A percentile compares a stretch with the other conserved stretches of the same genome.
These are phyloP conservation scores for Peniophora sp. DNA, from an alignment of 1,284 basidiomycete genomes.

Conservation along the genomic window DNA sequence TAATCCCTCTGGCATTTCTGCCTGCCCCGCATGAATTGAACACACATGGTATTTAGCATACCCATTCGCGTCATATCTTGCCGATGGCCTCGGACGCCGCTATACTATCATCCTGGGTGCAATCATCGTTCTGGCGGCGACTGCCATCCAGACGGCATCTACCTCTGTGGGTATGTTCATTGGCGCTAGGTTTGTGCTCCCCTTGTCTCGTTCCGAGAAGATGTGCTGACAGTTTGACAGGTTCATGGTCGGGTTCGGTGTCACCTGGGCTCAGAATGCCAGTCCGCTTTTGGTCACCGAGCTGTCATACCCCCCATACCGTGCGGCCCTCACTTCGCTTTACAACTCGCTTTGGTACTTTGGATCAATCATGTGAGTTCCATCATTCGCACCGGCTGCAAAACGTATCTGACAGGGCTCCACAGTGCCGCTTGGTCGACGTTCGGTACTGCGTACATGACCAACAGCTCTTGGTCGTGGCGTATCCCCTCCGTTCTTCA, in stretches of 20 bases:
- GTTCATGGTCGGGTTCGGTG: slow-evolving; percentile 75
- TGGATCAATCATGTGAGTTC: slow-evolving; percentile 58
- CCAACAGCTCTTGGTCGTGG: slow-evolving; percentile 59
- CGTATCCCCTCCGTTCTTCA: slow-evolving; percentile 66
- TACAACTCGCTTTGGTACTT: slow-evolving; percentile 82
- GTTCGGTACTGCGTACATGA: slow-evolving; percentile 64
- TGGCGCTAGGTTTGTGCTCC: slow-evolving; percentile 47
- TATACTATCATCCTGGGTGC: slow-evolving; percentile 58
- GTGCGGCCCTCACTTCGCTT: slow-evolving; percentile 60
- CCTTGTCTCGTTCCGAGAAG: background rate
- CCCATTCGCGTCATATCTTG: slow-evolving; percentile 63
- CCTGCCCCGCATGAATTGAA: slow-evolving; percentile 32
- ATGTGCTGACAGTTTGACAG: slow-evolving; percentile 17
- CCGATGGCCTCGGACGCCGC: slow-evolving; percentile 62
- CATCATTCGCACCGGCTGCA: slow-evolving; percentile 5
- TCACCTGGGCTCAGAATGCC: slow-evolving; percentile 67
- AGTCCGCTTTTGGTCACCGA: slow-evolving; percentile 74
- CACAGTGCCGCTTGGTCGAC: slow-evolving; percentile 66
- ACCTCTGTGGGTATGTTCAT: slow-evolving; percentile 77
- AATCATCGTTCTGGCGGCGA: slow-evolving; percentile 53
- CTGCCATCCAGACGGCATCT: slow-evolving; percentile 64
- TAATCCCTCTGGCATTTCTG: background rate
- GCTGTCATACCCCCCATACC: slow-evolving; percentile 69
- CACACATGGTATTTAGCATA: slow-evolving; percentile 44
- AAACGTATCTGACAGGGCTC: slow-evolving; percentile 2